phyloP scores from a whole-genome alignment of 306 rosid genomes.

The Vicia villosa region DNA sequence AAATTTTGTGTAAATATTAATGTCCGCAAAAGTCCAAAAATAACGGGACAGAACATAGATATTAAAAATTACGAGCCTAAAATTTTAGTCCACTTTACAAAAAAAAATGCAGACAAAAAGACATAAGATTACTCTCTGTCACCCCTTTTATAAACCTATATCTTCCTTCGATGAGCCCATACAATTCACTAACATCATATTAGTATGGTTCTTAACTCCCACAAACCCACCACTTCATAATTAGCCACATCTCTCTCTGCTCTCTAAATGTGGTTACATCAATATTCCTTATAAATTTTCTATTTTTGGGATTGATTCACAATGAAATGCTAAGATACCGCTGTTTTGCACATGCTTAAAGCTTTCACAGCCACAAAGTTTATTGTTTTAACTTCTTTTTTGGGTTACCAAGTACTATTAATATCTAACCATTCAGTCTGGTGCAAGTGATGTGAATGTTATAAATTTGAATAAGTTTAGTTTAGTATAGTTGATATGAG shows the following conservation, averaged over 20 bases:
- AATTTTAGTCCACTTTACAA: too few species aligned
- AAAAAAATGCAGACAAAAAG: too few species aligned
- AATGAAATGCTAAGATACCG: constrained; percentile 19
- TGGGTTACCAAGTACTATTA: too few species aligned
- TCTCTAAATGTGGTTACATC: constrained; percentile 19
- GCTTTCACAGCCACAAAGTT: constrained; percentile 35
- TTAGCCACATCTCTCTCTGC: constrained; percentile 11
- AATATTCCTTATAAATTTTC: constrained; percentile 41
- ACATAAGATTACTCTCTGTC: too few species aligned
- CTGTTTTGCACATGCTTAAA: constrained; percentile 56
- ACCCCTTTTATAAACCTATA: too few species aligned
- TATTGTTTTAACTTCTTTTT: too few species aligned
- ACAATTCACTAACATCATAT: constrained; percentile 48
- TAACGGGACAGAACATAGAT: too few species aligned
- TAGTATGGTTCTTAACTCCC: constrained; percentile 48
- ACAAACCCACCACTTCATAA: constrained; percentile 9
- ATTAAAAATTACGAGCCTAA: too few species aligned
- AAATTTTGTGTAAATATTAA: too few species aligned
- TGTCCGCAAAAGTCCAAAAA: too few species aligned
- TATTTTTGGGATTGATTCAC: constrained; percentile 45
- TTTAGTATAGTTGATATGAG: constrained; percentile 32
- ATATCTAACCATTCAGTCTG: too few species aligned
- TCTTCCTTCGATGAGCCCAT: constrained; percentile 38
- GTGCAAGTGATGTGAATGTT: too few species aligned
- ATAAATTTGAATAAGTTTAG: neutral